Evolutionary conservation across 2,329 filamentous ascomycete genomes (phyloP).

Genomic region (Microdochium nivale): DNA sequence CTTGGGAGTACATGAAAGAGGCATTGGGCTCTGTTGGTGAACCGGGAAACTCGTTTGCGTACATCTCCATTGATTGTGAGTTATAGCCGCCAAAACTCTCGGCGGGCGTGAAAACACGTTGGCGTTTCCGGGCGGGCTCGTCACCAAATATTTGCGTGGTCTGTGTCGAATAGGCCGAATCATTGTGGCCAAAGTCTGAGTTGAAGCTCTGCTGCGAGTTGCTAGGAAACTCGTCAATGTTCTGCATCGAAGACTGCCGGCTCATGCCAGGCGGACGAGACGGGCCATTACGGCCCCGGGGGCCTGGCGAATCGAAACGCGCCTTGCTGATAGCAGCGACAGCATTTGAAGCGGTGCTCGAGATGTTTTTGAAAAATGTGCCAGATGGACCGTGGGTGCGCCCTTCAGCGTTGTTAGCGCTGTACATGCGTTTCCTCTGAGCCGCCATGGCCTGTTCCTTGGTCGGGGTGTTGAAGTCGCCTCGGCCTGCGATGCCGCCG

Average conservation of each 20-base stretch:
- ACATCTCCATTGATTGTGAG: slow-evolving; percentile 36
- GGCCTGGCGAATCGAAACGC: slow-evolving; percentile 78
- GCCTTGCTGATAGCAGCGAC: slow-evolving; percentile 97
- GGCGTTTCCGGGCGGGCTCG: slow-evolving; percentile 78
- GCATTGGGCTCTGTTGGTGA: slow-evolving; percentile 76
- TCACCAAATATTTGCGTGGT: slow-evolving; percentile 38
- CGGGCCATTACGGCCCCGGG: slow-evolving; percentile 54
- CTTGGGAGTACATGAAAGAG: slow-evolving; percentile 61
- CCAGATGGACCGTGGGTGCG: slow-evolving; percentile 61
- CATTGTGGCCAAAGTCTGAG: slow-evolving; percentile 68
- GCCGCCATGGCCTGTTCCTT: slow-evolving; percentile 99
- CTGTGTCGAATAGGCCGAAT: slow-evolving; percentile 62
- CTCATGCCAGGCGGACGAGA: slow-evolving; percentile 62
- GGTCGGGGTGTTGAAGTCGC: slow-evolving; percentile 84
- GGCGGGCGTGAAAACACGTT: slow-evolving; percentile 48
- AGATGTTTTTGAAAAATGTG: slow-evolving; percentile 97
- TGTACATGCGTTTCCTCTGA: slow-evolving; percentile 87
- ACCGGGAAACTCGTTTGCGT: slow-evolving; percentile 47
- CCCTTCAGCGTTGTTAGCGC: slow-evolving; percentile 54
- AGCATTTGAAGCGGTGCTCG: slow-evolving; percentile 82
- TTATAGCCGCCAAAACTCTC: slow-evolving; percentile 47
- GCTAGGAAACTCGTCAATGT: slow-evolving; percentile 56
- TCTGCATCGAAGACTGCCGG: slow-evolving; percentile 64
- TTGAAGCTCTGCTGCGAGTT: slow-evolving; percentile 79
- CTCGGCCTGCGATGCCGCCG: slow-evolving; percentile 61